These are phyloP conservation scores for Annulohypoxylon maeteangense DNA, from an alignment of 495 filamentous ascomycete species.

Conservation along the genomic window DNA sequence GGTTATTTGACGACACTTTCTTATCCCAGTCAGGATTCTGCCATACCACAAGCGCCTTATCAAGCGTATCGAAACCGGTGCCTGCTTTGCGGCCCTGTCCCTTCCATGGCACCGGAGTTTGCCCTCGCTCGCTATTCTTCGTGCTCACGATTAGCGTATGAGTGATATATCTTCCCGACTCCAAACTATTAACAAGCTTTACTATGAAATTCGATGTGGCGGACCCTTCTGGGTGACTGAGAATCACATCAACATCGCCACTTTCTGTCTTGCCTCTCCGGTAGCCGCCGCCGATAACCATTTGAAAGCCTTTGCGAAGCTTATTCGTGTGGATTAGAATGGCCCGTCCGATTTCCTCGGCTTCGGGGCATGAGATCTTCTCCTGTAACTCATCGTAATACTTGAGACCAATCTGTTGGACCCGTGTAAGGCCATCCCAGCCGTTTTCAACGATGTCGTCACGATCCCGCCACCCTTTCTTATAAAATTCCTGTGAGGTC, in stretches of 20 bases:
- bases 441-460: conserved; percentile 89
- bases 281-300: conserved; percentile 85
- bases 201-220: conserved; percentile 73
- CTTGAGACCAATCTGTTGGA: conserved; percentile 96
- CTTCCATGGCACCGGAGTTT: conserved; percentile 69
- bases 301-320: conserved; percentile 67
- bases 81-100: conserved; percentile 50
- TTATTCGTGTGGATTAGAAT: conserved; percentile 71
- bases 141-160: conserved; percentile 79
- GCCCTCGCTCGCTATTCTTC: conserved; percentile 73
- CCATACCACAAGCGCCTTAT: conserved; percentile 95
- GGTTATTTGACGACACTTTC: conserved; percentile 63
- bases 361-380: conserved; percentile 77
- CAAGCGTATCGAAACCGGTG: conserved; percentile 82
- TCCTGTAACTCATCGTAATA: conserved; percentile 87
- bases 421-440: conserved; percentile 77
- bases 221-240: conserved; percentile 78
- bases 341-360: conserved; percentile 71
- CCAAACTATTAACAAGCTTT: conserved; percentile 74
- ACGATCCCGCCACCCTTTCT: conserved; percentile 72
- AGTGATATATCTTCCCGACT: conserved; percentile 75
- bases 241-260: conserved; percentile 87
- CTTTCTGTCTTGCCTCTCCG: conserved; percentile 78
- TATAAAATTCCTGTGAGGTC: conserved; percentile 87
- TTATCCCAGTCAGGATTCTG: conserved; percentile 73